Evolutionary conservation across 805 yeast genomes (phyloP), one percentile per base, ranked within the genome.

Genomic region (Brettanomyces anomalus): DNA sequence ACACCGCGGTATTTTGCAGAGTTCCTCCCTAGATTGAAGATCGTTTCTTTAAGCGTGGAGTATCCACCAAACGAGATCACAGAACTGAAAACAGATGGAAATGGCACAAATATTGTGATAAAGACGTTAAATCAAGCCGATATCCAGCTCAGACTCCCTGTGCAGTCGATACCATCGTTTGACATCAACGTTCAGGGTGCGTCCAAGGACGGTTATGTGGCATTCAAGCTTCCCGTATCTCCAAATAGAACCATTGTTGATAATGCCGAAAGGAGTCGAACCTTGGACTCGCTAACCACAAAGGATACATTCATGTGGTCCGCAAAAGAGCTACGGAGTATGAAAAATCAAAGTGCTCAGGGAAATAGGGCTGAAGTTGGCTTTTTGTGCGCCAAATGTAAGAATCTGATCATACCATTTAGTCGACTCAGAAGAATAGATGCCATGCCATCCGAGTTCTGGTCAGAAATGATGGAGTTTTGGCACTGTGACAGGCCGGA

Each of bases 381-480:
- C 15, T 49, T 54, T n/a, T 24, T 32, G 5, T 59, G 64, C 38
- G 7, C 2, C 2, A 18, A 39, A 2, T 60, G 64, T 39, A 4
- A 33, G 6, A 6, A 6, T 2, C 14, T 16, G 4, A 11, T 60
- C 3, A 47, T 67, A 62, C 36, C 46, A 24, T 13, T 76, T 71
- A n/a, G 35, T 0, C 39, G 56, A 0, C 55, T 68, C 15, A 18
- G 37, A 3, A 60, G 55, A 13, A 62, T 77, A 37, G 54, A 62
- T 42, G 85, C 85, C 33, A 75, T 90, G 79, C 98, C 98, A 0
- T 83, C 95, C 1, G 97, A 88, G 55, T 67, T 77, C 39, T 90
- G 98, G 98, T 77, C 82, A 13, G 98, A 90, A 57, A 66, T 93
- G 73, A 83, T 90, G 95, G 97, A 90, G 45, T 84, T 83, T 50